Percentiles rank a stretch among this genome's conserved stretches.
phyloP scores from a whole-genome alignment of 768 basidiomycete species.

The Auriscalpium microsporum region DNA sequence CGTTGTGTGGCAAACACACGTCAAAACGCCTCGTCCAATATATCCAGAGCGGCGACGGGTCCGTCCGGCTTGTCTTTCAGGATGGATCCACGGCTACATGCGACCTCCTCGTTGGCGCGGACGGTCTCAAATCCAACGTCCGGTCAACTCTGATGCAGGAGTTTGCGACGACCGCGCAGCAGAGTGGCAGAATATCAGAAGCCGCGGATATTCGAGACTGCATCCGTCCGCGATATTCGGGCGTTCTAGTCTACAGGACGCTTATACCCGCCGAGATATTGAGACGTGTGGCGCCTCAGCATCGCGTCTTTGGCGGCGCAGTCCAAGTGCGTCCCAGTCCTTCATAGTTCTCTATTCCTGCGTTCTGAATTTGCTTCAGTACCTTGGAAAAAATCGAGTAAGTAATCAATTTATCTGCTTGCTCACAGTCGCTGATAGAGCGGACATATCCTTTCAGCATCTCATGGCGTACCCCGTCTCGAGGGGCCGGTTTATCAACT shows the following conservation, averaged over 20 bases:
- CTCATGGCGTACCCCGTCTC: conserved; percentile 56
- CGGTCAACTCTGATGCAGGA: conserved; percentile 29
- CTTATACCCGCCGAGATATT: conserved; percentile 47
- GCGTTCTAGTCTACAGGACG: conserved; percentile 49
- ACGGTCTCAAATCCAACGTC: conserved; percentile 52
- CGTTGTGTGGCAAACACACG: conserved; percentile 38
- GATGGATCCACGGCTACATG: conserved; percentile 54
- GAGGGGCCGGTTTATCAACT: conserved; percentile 47
- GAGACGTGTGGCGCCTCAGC: conserved; percentile 33
- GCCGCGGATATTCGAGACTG: conserved; percentile 31
- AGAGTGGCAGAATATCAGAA: conserved; percentile 28
- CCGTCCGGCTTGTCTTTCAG: conserved; percentile 45
- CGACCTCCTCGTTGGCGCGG: conserved; percentile 64
- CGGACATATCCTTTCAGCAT: conserved; percentile 31
- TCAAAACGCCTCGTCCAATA: conserved; percentile 56
- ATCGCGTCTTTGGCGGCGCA: conserved; percentile 38
- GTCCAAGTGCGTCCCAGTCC: conserved; percentile 33
- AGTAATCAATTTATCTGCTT: conserved; percentile 29
- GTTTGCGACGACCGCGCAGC: conserved; percentile 24
- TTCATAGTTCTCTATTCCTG: not conserved
- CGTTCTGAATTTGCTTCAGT: conserved; percentile 29
- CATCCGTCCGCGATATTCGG: conserved; percentile 51
- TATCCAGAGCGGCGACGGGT: conserved; percentile 29
- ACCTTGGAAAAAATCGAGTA: conserved; percentile 35
- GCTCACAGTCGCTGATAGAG: not conserved